phyloP scores from a whole-genome alignment of 805 yeast genomes.

The Kodamaea kaohsiungensis region DNA sequence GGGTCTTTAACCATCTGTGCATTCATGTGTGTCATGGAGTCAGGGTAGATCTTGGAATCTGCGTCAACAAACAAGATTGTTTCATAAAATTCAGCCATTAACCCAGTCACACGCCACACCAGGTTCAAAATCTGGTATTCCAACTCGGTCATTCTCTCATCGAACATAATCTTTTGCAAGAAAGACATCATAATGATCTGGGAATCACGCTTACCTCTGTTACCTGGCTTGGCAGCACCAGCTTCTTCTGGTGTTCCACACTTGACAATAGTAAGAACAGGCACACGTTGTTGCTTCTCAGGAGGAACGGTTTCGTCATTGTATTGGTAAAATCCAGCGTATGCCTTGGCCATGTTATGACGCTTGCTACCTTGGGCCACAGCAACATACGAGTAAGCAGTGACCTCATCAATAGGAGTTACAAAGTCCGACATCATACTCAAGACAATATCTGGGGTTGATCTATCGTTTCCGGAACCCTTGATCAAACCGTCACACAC shows the following conservation, averaged over 20 bases:
- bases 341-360: conserved; percentile 97
- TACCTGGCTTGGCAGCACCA: conserved; percentile 71
- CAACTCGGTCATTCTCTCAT: conserved; percentile 91
- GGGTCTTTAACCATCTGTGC: conserved; percentile 90
- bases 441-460: conserved; percentile 89
- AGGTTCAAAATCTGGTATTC: conserved; percentile 75
- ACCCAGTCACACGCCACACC: conserved; percentile 82
- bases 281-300: conserved; percentile 84
- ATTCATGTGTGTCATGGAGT: conserved; percentile 83
- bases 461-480: conserved; percentile 85
- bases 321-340: conserved; percentile 90
- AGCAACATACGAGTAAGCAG: conserved; percentile 87
- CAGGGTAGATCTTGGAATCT: conserved; percentile 86
- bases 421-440: conserved; percentile 78
- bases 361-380: conserved; percentile 93
- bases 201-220: conserved; percentile 95
- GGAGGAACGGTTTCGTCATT: conserved; percentile 71
- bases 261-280: conserved; percentile 75
- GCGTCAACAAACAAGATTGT: conserved; percentile 91
- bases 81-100: conserved; percentile 82
- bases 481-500: conserved; percentile 94
- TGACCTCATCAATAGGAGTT: conserved; percentile 70
- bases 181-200: conserved; percentile 90
- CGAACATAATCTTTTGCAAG: conserved; percentile 81
- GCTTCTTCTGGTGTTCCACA: conserved; percentile 87